These are phyloP conservation scores for Corynespora cassiicola DNA, from an alignment of 2,329 filamentous ascomycete genomes.

Conservation along the genomic window DNA sequence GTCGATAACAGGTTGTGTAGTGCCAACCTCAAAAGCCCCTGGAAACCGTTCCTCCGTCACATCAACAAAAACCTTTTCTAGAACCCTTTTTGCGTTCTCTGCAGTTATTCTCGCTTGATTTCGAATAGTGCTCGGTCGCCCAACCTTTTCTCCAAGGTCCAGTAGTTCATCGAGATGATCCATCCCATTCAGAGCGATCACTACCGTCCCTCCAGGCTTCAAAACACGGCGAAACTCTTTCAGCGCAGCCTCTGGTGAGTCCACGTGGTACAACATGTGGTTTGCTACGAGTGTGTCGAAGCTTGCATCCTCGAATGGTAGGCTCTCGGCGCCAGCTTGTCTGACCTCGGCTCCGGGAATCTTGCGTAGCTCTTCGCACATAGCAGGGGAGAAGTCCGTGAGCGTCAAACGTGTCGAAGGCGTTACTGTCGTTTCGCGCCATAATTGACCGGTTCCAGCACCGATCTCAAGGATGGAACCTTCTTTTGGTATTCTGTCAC, in stretches of 20 bases:
- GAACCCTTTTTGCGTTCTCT: conserved; percentile 7
- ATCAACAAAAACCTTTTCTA: conserved; percentile 7
- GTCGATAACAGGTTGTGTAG: conserved; percentile 11
- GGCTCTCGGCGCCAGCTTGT: conserved; percentile 10
- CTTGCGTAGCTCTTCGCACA: conserved; percentile 15
- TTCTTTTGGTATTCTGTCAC: conserved; percentile 4
- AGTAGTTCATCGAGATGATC: conserved; percentile 13
- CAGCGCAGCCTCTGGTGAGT: conserved; percentile 11
- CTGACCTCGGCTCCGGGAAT: conserved; percentile 9
- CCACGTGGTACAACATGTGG: conserved; percentile 20
- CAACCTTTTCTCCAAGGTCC: conserved; percentile 8
- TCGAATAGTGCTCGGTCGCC: conserved; percentile 10
- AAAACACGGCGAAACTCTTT: conserved; percentile 16
- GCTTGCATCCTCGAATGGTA: conserved; percentile 13
- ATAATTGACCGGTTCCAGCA: conserved; percentile 21
- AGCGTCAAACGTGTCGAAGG: conserved; percentile 10
- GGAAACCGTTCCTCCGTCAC: conserved; percentile 10
- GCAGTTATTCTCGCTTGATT: conserved; percentile 14
- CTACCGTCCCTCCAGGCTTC: conserved; percentile 10
- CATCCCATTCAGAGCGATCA: conserved; percentile 14
- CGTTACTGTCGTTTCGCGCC: conserved; percentile 11
- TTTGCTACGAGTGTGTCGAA: conserved; percentile 20
- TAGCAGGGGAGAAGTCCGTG: conserved; percentile 19
- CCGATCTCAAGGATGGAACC: conserved; percentile 18
- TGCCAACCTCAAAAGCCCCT: conserved; percentile 9